These are phyloP conservation scores for Xylaria palmicola DNA, from an alignment of 495 filamentous ascomycete species.

Conservation along the genomic window DNA sequence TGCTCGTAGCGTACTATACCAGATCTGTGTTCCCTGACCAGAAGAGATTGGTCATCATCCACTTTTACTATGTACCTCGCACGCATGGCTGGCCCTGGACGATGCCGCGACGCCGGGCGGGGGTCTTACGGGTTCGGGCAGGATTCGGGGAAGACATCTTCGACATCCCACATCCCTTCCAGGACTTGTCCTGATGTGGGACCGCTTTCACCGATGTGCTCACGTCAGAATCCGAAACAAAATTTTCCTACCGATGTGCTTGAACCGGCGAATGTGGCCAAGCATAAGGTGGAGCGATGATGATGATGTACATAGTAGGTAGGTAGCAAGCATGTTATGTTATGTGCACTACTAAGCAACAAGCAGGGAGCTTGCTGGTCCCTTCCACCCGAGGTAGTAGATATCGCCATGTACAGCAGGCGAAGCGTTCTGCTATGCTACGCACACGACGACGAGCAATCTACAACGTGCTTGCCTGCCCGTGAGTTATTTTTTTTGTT, in stretches of 20 bases:
- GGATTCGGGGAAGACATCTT: conserved; percentile 1
- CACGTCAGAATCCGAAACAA: conserved; percentile 27
- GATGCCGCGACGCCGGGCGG: background rate
- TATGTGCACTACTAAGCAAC: too few species aligned
- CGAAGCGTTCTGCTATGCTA: too few species aligned
- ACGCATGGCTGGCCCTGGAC: conserved; percentile 1
- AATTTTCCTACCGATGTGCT: conserved; percentile 2
- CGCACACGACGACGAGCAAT: background rate
- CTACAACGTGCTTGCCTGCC: background rate
- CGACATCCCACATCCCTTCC: conserved; percentile 2
- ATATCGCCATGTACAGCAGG: background rate
- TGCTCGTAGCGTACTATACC: background rate
- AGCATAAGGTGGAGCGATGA: background rate
- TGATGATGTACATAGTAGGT: background rate
- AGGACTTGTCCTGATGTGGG: conserved; percentile 3
- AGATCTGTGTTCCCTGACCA: too few species aligned
- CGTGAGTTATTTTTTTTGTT: background rate
- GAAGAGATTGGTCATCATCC: too few species aligned
- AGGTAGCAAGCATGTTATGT: background rate
- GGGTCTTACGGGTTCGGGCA: background rate
- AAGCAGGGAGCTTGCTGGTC: too few species aligned
- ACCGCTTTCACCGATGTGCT: conserved; percentile 12
- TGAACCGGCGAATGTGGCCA: background rate
- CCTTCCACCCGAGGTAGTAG: too few species aligned
- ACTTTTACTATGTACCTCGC: conserved; percentile 10